Evolutionary conservation across 805 yeast species (phyloP), one percentile per base, ranked within the genome.

Genomic region (Jamesozyma rosinii): DNA sequence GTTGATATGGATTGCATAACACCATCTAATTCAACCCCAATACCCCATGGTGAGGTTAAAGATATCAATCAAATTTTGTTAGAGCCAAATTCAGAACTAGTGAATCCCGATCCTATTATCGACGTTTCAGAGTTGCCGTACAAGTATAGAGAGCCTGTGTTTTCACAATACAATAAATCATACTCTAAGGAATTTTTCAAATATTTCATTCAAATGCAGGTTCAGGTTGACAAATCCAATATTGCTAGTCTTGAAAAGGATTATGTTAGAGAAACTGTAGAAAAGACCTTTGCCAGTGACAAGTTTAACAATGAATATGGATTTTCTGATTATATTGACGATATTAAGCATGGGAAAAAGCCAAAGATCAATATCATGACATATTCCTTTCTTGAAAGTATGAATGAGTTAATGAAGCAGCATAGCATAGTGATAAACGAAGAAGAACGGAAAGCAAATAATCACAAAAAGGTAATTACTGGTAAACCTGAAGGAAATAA

Each of bases 1-100:
- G 97, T 90, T n/a, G 79, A 79, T 49, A 68, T 88, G 70, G 87
- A 82, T 48, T 90, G 97, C 63, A 71, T 87, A 2, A 94, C 98
- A 0, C 96, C 97, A 0, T 86, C 96, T 0, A 81, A 88, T 52
- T 78, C 81, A 0, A 46, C 51, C 0, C 66, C 90, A 0, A 79
- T 89, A 15, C 75, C 83, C 1, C 82, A 80, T 5, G 99, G 99
- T 10, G 88, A 83, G 57, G 76, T 86, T 0, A 55, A 84, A 14
- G 78, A 78, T 49, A 87, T 92, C 20, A 53, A 49, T 26, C 52
- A 67, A 35, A 59, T 89, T 22, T 57, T 84, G 40, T 64, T 64
- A 5, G 70, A 63, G 21, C 57, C 61, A 0, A 70, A 61, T 18
- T 45, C 60, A 19, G 11, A 30, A 1, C 40, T 66, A 17, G 49